Base-by-base conservation (phyloP, 768 basidiomycete genomes). In the Gelatoporia subvermispora region DNA sequence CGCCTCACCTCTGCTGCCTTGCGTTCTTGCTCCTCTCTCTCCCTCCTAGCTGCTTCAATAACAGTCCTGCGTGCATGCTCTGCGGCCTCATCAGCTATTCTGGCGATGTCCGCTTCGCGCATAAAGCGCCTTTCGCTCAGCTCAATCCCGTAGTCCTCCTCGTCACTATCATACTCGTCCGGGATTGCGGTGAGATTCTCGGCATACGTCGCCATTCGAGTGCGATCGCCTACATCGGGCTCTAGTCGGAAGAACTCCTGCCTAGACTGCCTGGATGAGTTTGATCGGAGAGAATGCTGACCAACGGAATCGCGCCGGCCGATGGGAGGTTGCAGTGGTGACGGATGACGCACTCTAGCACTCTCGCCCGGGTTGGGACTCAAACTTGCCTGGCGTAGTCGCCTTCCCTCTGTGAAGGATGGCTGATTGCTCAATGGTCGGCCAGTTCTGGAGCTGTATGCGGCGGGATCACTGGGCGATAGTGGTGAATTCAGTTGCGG, bases 231-330 rank as follows among this genome's bases (percentile, higher is more conserved):
- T 28, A 49, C 51, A 20, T 56, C 55, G 1, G 35, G 4, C 13
- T 8, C 35, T 3, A 52, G 49, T 2, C 51, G 47, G 34, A 44
- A 51, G 55, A 51, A 53, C 22, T 51, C 53, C 28, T 47, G 56
- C 17, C 49, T 48, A 8, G 55, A 52, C 35, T 47, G 56, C 17
- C 51, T 48, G 8, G 55, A 52, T 1, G 52, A 48, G 11, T 54
- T 53, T 21, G 62, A 63, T 8, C 54, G 56, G 13, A 59, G 45
- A 3, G 62, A 63, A 18, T 52, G 52, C 13, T 58, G 60, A 9
- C 62, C 58, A 17, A 45, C 43, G 20, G 62, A 63, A 37, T 55
- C 54, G 11, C 60, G 54, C 20, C 62, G 59, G 18, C 36, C 39
- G n/a, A 28, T 49, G 25, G 46, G 42, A 38, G 15, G 23, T 36